Base-by-base conservation (phyloP, 345 rosid species). In the Arabis alpina region DNA sequence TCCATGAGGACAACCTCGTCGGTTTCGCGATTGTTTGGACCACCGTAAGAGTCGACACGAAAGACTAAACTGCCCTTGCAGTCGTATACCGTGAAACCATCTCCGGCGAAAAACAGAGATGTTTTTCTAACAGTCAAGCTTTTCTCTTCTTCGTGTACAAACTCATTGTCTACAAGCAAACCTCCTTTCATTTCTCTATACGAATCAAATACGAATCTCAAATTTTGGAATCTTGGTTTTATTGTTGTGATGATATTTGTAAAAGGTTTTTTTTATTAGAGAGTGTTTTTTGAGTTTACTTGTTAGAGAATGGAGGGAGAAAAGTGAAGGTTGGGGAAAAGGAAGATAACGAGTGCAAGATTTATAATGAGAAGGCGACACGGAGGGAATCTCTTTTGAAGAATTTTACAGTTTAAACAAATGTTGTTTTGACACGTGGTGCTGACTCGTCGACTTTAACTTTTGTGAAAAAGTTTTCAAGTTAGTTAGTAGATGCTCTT, bases 31-130 rank as follows among this genome's bases (percentile, higher is more conserved):
- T 66, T 43, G 62, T 81, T 90, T 40, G 97, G 99, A 8, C 99
- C 91, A 15, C 97, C 92, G 75, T 91, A 94, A 2, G 95, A 88
- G 76, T 94, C 99, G 12, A 93, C 96, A 3, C 95, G 89, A 83
- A 93, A 89, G 65, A 88, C 79, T 49, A 89, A 78, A 65, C 64
- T 39, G 14, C 96, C 99, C 23, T 76, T 81, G 56, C 85, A 82
- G 50, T 86, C 93, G 53, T 91, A 91, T 71, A 79, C 95, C 15
- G 87, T 85, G 83, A 91, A 94, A 34, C 97, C 99, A 70, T 94
- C 97, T 45, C 91, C 89, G 71, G 91, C 69, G 78, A 89, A 94
- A 80, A 94, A 94, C 42, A 94, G 77, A 43, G 87, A 85, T 15
- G 95, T 94, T 79, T 91, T 94, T n/a, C 79, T 78, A 58, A 91